Conservation (phyloP, 2,329 filamentous ascomycete genomes). For the Curvularia verruculosa region DNA sequence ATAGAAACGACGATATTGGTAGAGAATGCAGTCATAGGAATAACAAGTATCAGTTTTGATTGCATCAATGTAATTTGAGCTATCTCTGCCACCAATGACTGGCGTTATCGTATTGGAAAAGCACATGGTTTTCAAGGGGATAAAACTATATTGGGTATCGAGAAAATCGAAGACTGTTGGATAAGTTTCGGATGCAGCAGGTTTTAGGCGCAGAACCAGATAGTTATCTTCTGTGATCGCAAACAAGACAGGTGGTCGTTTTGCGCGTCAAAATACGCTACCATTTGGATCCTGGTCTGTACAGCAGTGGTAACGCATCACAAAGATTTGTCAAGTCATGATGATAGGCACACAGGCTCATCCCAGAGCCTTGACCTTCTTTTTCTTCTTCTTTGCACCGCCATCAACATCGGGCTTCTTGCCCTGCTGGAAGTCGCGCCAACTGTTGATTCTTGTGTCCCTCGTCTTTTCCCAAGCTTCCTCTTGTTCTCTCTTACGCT, state of each 20-base stretch:
- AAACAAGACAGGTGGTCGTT: background rate
- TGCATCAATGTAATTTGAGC: background rate
- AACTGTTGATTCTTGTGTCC: constrained; percentile 89
- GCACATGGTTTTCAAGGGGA: background rate
- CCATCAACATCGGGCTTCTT: constrained; percentile 55
- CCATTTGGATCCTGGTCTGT: background rate
- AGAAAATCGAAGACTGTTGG: background rate
- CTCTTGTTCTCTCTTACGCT: constrained; percentile 78
- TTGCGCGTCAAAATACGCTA: background rate
- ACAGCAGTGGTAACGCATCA: background rate
- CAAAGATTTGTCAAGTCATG: background rate
- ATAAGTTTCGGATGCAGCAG: background rate
- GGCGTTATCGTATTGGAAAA: background rate
- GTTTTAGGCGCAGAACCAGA: background rate
- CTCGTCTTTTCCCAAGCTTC: constrained; percentile 93
- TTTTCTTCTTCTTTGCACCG: constrained; percentile 55
- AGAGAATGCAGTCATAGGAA: background rate
- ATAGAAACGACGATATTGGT: background rate
- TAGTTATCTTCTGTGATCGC: background rate
- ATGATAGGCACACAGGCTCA: constrained; percentile 31
- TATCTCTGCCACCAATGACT: background rate
- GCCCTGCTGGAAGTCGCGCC: constrained; percentile 86
- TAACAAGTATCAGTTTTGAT: background rate
- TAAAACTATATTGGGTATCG: background rate
- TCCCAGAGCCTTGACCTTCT: constrained; percentile 61